Base-by-base conservation (phyloP, 1,284 basidiomycete genomes). In the Fomitopsis pinicola region DNA sequence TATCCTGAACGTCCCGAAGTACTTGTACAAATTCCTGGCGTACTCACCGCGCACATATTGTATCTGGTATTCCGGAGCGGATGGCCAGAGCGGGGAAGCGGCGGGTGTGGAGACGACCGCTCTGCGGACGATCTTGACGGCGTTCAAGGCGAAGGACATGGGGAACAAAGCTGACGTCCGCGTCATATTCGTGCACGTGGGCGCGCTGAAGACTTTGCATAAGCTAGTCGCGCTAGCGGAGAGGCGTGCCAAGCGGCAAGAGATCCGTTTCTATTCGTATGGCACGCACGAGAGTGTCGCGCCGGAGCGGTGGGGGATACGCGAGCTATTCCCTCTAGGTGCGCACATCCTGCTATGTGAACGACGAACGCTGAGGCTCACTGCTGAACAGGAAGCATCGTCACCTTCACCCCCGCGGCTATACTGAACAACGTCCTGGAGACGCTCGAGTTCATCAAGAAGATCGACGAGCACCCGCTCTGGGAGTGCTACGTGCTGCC, bases 281-380 rank as follows among this genome's bases (percentile, higher is more conserved):
- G 89, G 89, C 0, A 82, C 83, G 12, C 82, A 88, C 69, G 69
- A 80, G 42, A 78, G 68, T 26, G 73, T 88, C 9, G 70, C 78
- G 8, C 77, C 76, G 9, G 69, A 76, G 6, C 72, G 76, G 35
- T 90, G 87, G 88, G 82, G 81, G 8, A 64, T 89, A 10, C 77
- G 77, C 35, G 84, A 86, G 66, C 81, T 91, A 15, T 90, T 82
- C 69, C 84, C 87, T 33, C 69, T 83, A 63, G 89, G 89, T 89
- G 66, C 28, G 71, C 65, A 8, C 59, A 10, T n/a, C 35, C 15
- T 8, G 15, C 10, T 33, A 28, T 57, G 15, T 42, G 38, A 2
- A 14, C 5, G 42, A 17, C 15, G 30, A 8, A 33, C 30, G 30
- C 30, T 33, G 30, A 40, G 42, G 15, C 56, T 22, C n/a, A 57